Evolutionary conservation across 2,329 filamentous ascomycete genomes (phyloP).

Genomic region (Aureobasidium sp.): DNA sequence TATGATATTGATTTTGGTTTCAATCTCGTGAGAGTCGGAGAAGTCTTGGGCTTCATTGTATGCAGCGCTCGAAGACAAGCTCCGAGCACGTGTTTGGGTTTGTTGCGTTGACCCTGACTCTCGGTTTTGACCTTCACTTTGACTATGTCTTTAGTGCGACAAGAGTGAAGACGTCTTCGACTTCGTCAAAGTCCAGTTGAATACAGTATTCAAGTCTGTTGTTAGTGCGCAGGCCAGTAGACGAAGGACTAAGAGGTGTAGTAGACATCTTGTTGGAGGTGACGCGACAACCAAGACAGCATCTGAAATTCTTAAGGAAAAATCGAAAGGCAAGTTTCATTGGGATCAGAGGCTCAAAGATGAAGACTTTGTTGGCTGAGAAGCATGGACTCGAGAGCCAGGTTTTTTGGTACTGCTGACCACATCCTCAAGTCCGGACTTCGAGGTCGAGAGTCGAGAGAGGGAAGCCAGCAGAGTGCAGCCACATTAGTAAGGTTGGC

Average conservation of each 20-base stretch:
- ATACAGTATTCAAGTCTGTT: too few species aligned
- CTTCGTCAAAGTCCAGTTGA: constrained; percentile 44
- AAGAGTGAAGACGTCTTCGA: constrained; percentile 66
- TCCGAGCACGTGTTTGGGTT: background rate
- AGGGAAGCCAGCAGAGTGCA: constrained; percentile 47
- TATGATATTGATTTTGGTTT: too few species aligned
- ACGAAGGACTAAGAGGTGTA: background rate
- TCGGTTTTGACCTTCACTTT: constrained; percentile 85
- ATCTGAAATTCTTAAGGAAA: constrained; percentile 37
- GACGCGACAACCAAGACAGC: constrained; percentile 46
- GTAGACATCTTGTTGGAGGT: background rate
- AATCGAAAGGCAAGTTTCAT: constrained; percentile 61
- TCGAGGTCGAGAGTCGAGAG: constrained; percentile 43
- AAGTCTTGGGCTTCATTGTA: too few species aligned
- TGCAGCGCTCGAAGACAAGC: too few species aligned
- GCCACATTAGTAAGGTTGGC: constrained; percentile 51
- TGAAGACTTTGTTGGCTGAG: constrained; percentile 35
- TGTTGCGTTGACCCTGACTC: constrained; percentile 62
- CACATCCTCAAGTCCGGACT: constrained; percentile 79
- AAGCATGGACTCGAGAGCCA: constrained; percentile 83
- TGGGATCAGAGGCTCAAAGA: constrained; percentile 54
- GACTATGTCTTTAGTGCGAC: constrained; percentile 67
- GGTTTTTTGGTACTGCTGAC: constrained; percentile 74
- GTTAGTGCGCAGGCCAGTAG: too few species aligned
- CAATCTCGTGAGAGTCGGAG: too few species aligned